A percentile compares a stretch with the other conserved stretches of the same genome.
These are phyloP conservation scores for Rhodotorula kratochvilovae DNA, from an alignment of 768 basidiomycete species.

Conservation along the genomic window DNA sequence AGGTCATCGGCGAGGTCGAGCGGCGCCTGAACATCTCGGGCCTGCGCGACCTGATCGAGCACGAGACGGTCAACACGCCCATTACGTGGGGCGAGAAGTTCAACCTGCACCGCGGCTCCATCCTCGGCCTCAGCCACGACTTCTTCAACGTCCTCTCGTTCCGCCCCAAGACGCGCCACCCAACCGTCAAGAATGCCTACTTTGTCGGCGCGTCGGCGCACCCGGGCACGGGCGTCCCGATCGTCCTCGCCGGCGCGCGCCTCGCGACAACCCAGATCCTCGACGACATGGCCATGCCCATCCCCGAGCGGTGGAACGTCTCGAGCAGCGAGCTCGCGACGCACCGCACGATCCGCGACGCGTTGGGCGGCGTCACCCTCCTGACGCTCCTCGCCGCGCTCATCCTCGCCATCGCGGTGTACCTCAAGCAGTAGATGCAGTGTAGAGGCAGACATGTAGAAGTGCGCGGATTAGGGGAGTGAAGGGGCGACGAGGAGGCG, in stretches of 20 bases:
- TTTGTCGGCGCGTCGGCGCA: slow-evolving; percentile 53
- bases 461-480: neutral
- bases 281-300: slow-evolving; percentile 41
- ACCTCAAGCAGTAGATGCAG: neutral
- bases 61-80: slow-evolving; percentile 50
- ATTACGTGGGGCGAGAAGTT: slow-evolving; percentile 51
- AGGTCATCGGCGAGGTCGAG: slow-evolving; percentile 39
- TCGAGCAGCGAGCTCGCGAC: slow-evolving; percentile 27
- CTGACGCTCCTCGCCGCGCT: slow-evolving; percentile 13
- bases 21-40: slow-evolving; percentile 45
- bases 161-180: slow-evolving; percentile 46
- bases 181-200: slow-evolving; percentile 47
- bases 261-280: slow-evolving; percentile 48
- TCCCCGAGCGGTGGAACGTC: slow-evolving; percentile 37
- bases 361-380: slow-evolving; percentile 11
- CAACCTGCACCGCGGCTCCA: slow-evolving; percentile 51
- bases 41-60: slow-evolving; percentile 47
- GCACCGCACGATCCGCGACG: slow-evolving; percentile 23
- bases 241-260: slow-evolving; percentile 50
- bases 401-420: slow-evolving; percentile 5
- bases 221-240: slow-evolving; percentile 51
- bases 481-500: too few relatives aligned
- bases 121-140: slow-evolving; percentile 50
- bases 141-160: slow-evolving; percentile 43
- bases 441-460: neutral